Conservation (phyloP, 495 filamentous ascomycete genomes). For the Haplographium delicatum region DNA sequence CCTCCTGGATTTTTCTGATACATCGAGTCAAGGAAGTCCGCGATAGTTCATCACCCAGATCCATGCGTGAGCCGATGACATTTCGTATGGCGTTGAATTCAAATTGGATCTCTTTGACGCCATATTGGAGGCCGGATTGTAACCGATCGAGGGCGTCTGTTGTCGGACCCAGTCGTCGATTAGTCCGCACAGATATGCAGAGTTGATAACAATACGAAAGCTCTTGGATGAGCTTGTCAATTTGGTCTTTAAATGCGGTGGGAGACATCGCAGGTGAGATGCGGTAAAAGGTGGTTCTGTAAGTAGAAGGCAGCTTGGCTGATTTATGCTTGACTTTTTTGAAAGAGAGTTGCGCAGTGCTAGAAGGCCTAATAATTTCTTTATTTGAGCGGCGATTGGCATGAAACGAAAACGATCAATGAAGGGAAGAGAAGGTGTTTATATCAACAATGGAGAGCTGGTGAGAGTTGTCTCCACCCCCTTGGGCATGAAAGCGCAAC, state of each 20-base stretch:
- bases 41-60: conserved; percentile 14
- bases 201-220: conserved; percentile 7
- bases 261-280: conserved; percentile 12
- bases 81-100: conserved; percentile 12
- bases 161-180: conserved; percentile 3
- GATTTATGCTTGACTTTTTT: not conserved
- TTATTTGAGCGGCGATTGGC: too few relatives aligned
- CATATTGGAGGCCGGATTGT: conserved; percentile 2
- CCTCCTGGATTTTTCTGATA: conserved; percentile 6
- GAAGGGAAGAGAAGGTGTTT: too few relatives aligned
- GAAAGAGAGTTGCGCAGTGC: too few relatives aligned
- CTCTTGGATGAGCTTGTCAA: conserved; percentile 1
- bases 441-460: too few relatives aligned
- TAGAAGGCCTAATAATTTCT: too few relatives aligned
- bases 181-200: conserved; percentile 10
- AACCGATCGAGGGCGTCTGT: conserved; percentile 13
- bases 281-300: not conserved
- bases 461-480: too few relatives aligned
- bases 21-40: not conserved
- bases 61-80: conserved; percentile 14
- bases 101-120: conserved; percentile 4
- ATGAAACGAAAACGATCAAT: too few relatives aligned
- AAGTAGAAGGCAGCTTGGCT: conserved; percentile 13
- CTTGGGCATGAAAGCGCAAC: too few relatives aligned
- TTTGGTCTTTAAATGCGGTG: conserved; percentile 14